These are phyloP conservation scores for Bidens hawaiensis DNA, from an alignment of 140 eudicot genomes.

Conservation along the genomic window DNA sequence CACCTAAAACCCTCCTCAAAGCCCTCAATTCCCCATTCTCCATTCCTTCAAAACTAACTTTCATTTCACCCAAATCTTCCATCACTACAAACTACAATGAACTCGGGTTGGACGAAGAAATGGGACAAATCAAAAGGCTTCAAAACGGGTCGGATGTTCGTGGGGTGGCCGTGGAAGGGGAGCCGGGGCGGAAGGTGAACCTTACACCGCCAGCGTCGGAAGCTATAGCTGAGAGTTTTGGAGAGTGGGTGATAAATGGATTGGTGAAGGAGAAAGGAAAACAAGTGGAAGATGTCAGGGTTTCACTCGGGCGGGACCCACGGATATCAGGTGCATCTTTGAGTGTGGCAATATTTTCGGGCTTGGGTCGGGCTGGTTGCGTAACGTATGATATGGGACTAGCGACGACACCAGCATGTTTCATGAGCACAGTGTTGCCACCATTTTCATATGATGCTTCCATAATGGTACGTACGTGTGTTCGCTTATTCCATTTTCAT, in stretches of 20 bases:
- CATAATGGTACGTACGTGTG: constrained; percentile 86
- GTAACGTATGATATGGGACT: constrained; percentile 85
- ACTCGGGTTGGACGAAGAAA: constrained; percentile 69
- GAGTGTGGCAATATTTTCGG: constrained; percentile 79
- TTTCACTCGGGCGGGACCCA: constrained; percentile 87
- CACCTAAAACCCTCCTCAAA: constrained; percentile 22
- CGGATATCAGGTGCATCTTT: constrained; percentile 62
- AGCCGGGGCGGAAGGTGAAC: constrained; percentile 76
- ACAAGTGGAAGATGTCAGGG: constrained; percentile 40
- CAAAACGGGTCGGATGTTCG: constrained; percentile 98
- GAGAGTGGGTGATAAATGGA: constrained; percentile 70
- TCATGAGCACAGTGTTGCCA: constrained; percentile 90
- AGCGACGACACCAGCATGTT: constrained; percentile 98
- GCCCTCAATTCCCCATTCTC: constrained; percentile 27
- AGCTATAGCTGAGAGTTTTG: constrained; percentile 94
- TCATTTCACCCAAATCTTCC: constrained; percentile 35
- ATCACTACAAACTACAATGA: constrained; percentile 44
- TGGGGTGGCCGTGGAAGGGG: constrained; percentile 94
- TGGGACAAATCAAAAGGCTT: constrained; percentile 67
- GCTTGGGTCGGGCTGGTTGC: constrained; percentile 79
- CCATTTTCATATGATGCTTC: constrained; percentile 83
- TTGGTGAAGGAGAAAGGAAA: constrained; percentile 40
- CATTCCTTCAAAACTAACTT: constrained; percentile 24
- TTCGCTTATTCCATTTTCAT: constrained; percentile 1
- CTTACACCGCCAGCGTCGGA: constrained; percentile 86